Conservation (phyloP, 495 filamentous ascomycete species). For the Hyaloscypha hepaticicola region DNA sequence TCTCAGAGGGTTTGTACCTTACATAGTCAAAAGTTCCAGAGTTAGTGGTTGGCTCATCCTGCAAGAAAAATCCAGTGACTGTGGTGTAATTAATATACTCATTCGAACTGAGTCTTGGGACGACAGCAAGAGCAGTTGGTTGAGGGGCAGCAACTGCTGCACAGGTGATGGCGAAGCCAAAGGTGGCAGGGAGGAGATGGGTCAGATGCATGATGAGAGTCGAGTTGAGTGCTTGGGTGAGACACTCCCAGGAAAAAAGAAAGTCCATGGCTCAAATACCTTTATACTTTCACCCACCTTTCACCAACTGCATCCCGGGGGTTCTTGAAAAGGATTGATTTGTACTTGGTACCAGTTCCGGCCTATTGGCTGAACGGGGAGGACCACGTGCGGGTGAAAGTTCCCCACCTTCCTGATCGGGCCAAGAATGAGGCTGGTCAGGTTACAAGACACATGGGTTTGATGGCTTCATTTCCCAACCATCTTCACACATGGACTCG, state of each 20-base stretch:
- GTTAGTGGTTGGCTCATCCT: conserved; percentile 65
- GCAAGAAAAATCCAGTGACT: conserved; percentile 66
- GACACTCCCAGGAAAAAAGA: neutral
- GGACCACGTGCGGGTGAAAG: neutral
- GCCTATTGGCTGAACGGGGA: too few relatives aligned
- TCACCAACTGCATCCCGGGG: neutral
- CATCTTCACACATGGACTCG: neutral
- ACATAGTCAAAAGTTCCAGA: conserved; percentile 66
- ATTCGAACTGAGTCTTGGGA: neutral
- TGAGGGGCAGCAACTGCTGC: neutral
- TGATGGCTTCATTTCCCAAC: neutral
- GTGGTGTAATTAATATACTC: conserved; percentile 57
- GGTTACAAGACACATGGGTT: neutral
- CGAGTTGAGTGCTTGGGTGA: neutral
- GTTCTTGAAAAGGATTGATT: neutral
- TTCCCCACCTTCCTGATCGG: neutral
- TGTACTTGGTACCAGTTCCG: neutral
- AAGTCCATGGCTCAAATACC: neutral
- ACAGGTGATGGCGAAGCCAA: conserved; percentile 5
- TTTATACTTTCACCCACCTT: neutral
- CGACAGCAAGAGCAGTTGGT: conserved; percentile 4
- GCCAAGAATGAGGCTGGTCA: neutral
- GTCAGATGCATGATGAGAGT: conserved; percentile 13
- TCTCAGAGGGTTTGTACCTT: conserved; percentile 19
- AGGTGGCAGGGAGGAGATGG: conserved; percentile 6